Percentiles rank a stretch among this genome's conserved stretches.
These are phyloP conservation scores for Candida boleticola DNA, from an alignment of 805 yeast genomes.

Conservation along the genomic window DNA sequence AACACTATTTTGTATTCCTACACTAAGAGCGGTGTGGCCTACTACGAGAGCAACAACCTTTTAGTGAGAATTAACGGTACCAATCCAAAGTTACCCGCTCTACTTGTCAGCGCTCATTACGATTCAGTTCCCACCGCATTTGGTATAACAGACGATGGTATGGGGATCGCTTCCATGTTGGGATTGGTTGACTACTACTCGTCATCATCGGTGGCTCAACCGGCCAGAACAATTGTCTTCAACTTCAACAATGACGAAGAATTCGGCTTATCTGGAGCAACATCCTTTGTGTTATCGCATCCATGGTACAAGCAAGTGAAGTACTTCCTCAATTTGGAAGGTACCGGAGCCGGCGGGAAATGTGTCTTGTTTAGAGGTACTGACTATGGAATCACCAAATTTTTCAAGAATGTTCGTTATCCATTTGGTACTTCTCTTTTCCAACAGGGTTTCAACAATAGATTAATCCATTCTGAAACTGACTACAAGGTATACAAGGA, in stretches of 20 bases:
- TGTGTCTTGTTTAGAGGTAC: slow-evolving; percentile 83
- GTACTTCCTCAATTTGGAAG: slow-evolving; percentile 80
- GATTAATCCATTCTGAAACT: slow-evolving; percentile 75
- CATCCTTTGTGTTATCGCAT: slow-evolving; percentile 60
- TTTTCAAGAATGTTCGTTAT: slow-evolving; percentile 50
- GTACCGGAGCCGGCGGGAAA: slow-evolving; percentile 89
- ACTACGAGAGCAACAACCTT: slow-evolving; percentile 82
- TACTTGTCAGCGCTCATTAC: slow-evolving; percentile 79
- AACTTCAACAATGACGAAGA: slow-evolving; percentile 91
- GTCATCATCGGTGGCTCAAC: slow-evolving; percentile 39
- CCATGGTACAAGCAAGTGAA: slow-evolving; percentile 64
- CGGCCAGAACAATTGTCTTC: slow-evolving; percentile 70
- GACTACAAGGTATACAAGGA: slow-evolving; percentile 73
- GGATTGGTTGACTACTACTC: slow-evolving; percentile 58
- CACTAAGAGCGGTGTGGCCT: slow-evolving; percentile 49
- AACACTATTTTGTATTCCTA: slow-evolving; percentile 53
- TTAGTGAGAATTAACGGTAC: slow-evolving; percentile 71
- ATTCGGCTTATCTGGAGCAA: slow-evolving; percentile 82
- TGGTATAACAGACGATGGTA: slow-evolving; percentile 92
- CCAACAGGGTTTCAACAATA: slow-evolving; percentile 80
- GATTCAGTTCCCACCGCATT: slow-evolving; percentile 85
- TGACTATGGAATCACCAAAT: slow-evolving; percentile 66
- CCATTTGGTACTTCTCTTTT: slow-evolving; percentile 81
- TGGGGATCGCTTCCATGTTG: slow-evolving; percentile 78
- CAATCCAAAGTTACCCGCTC: slow-evolving; percentile 56